Evolutionary conservation across 208 protist species (phyloP), one percentile per base, ranked within the genome.

Genomic region (Crithidia bombi): DNA sequence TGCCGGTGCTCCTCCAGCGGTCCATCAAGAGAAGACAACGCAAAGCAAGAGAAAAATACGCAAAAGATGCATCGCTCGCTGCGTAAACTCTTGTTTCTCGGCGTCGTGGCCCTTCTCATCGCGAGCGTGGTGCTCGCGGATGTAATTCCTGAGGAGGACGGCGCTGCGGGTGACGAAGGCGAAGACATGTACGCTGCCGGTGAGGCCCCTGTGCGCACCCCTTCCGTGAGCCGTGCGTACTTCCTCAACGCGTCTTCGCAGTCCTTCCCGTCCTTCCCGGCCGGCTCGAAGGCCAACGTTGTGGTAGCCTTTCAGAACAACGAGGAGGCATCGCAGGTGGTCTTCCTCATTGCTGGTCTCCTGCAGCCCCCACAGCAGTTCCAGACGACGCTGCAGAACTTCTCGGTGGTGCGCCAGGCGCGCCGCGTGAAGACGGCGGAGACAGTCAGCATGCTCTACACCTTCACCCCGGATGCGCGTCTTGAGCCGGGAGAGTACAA

Each of bases 401-500:
- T 97, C 64, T 95, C 90, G 10, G 82, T 88, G 41, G 79, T 94
- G 23, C 85, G 86, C 46, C 85, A 96, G 50, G 90, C 76, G 4
- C 87, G 91, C 52, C 72, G 55, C 25, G 87, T 97, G 23, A 51
- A 52, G 46, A 75, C 64, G 26, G 52, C 63, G 5, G 89, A 97
- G 69, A 87, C 86, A 15, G 78, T 79, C 36, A 95, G 75, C 49
- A 82, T 97, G 67, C 79, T 87, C 2, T 97, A 95, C 76, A 86
- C 51, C 55, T 93, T 97, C 73, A 90, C 76, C 25, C 82, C 90
- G 19, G 75, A 92, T 51, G 66, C 64, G 0, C 63, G 76, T 51
- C 67, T 96, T 4, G 93, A 97, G 78, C 82, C 89, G 0, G 79
- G 81, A 4, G 81, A 91, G 44, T 97, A 94, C 83, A 92, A 87